Base-by-base conservation (phyloP, 192 early-diverging fungal genomes). In the Coemansia sp. region DNA sequence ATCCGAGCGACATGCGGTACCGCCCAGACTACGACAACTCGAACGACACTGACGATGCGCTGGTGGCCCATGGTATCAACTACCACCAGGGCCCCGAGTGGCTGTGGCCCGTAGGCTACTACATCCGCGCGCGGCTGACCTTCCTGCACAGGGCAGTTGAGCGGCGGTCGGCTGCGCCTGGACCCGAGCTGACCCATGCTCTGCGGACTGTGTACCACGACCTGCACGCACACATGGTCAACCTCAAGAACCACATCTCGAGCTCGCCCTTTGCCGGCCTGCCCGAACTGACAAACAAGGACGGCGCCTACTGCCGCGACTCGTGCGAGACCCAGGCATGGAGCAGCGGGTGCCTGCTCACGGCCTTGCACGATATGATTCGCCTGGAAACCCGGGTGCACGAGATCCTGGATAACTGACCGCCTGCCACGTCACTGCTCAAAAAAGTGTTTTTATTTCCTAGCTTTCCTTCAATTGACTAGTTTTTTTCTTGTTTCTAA, bases 31-130 rank as follows among this genome's bases (percentile, higher is more conserved):
- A 99, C 61, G 84, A 95, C 62, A 99, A 99, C 60, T 73, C 74
- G 34, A 86, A 99, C 60, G 91, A 99, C 50, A 83, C 84, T 11
- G 60, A 64, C 34, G 94, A 99, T 49, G 65, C 82, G 7, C 69
- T 82, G 9, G 79, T 95, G 1, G 94, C 96, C 3, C 95, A 99
- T 50, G 96, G 96, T 14, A 88, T 88, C 68, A 99, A 99, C 57
- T 99, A 99, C 60, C 94, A 99, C 48, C 89, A 97, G 61, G 96
- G 94, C 22, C 91, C 91, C 42, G 96, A 99, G 84, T 99, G 96
- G 96, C 75, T 98, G 11, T 99, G 92, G 91, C 75, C 78, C 16
- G 84, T 83, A 1, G 92, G 90, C 3, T 93, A 84, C 77, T 98
- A 89, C 59, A 75, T 98, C 43, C 83, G 85, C 9, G 90, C 96